These are phyloP conservation scores for Cucurbitaria berberidis DNA, from an alignment of 2,329 filamentous ascomycete species.

Conservation along the genomic window DNA sequence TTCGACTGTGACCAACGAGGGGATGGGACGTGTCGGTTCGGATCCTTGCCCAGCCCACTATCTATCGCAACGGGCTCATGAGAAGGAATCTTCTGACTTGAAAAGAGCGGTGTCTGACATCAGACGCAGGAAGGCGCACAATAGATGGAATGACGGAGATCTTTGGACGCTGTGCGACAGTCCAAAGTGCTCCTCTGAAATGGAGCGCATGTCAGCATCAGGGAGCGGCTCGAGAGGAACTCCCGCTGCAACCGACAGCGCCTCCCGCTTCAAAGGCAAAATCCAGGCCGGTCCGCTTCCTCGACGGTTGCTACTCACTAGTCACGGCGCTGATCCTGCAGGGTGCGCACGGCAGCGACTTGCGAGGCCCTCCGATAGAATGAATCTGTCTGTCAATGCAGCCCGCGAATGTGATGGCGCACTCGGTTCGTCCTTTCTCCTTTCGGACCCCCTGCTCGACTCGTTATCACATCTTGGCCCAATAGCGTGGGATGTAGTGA, in stretches of 20 bases:
- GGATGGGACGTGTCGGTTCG: conserved; percentile 27
- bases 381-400: conserved; percentile 28
- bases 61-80: conserved; percentile 5
- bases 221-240: conserved; percentile 27
- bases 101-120: conserved; percentile 22
- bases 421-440: conserved; percentile 29
- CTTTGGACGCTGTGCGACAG: conserved; percentile 19
- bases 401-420: conserved; percentile 35
- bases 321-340: conserved; percentile 35
- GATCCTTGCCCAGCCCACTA: conserved; percentile 16
- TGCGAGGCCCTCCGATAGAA: conserved; percentile 22
- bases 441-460: conserved; percentile 31
- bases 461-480: conserved; percentile 49
- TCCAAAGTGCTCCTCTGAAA: conserved; percentile 4
- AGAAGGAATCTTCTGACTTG: conserved; percentile 8
- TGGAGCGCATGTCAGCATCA: conserved; percentile 10
- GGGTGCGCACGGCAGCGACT: conserved; percentile 22
- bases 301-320: conserved; percentile 29
- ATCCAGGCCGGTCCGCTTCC: conserved; percentile 33
- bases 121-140: conserved; percentile 16
- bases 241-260: conserved; percentile 44
- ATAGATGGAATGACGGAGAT: conserved; percentile 1
- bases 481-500: conserved; percentile 43
- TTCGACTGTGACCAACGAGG: conserved; percentile 34
- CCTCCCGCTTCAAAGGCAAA: conserved; percentile 36